phyloP scores from a whole-genome alignment of 257 asterid species.

The Penstemon barbatus region DNA sequence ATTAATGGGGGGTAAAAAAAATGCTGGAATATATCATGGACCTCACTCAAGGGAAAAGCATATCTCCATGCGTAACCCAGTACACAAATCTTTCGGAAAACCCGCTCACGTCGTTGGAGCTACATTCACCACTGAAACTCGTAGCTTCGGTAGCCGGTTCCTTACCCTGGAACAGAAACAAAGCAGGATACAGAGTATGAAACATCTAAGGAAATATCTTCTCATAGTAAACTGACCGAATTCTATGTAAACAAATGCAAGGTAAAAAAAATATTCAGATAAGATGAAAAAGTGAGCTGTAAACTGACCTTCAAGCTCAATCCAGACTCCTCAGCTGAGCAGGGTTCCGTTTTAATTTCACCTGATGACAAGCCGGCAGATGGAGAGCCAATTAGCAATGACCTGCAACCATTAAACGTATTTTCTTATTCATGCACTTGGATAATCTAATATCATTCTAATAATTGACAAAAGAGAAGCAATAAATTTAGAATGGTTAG shows the following conservation, averaged over 20 bases:
- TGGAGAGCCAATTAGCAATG: constrained; percentile 52
- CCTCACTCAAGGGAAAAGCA: constrained; percentile 59
- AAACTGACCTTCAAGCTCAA: constrained; percentile 63
- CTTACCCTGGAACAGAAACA: constrained; percentile 41
- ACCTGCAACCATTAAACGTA: constrained; percentile 45
- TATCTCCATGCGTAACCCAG: constrained; percentile 65
- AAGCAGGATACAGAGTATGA: neutral
- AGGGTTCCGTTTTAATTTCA: constrained; percentile 45
- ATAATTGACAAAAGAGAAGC: neutral
- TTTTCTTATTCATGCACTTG: constrained; percentile 11
- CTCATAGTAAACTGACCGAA: neutral
- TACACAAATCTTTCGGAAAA: constrained; percentile 61
- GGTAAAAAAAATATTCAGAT: neutral
- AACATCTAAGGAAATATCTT: constrained; percentile 3
- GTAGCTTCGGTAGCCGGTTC: constrained; percentile 42
- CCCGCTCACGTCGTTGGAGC: constrained; percentile 34
- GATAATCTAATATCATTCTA: neutral
- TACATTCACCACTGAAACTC: constrained; percentile 25
- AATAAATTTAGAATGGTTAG: neutral
- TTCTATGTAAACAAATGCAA: neutral
- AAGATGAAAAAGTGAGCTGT: constrained; percentile 7
- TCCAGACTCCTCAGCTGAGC: constrained; percentile 42
- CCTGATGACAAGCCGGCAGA: constrained; percentile 47
- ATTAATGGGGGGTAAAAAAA: constrained; percentile 29
- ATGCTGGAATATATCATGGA: constrained; percentile 14